Evolutionary conservation across 2,329 filamentous ascomycete genomes (phyloP).

Genomic region (Rutstroemia sp.): DNA sequence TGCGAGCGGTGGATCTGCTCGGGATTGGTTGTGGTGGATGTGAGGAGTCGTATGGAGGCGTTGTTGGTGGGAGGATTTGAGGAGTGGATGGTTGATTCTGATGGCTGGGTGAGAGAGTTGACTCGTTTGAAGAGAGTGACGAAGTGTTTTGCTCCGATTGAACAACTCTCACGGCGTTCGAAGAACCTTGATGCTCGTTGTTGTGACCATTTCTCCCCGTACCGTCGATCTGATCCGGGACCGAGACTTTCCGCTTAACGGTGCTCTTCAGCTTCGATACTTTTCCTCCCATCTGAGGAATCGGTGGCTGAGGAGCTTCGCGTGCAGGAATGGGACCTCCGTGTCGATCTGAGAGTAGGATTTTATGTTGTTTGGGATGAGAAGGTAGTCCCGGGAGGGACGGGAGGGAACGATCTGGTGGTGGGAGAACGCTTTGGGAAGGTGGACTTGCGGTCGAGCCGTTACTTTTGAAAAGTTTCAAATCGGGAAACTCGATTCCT

Average conservation of each 20-base stretch:
- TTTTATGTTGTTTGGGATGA: constrained; percentile 14
- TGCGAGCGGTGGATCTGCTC: constrained; percentile 18
- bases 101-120: too few relatives aligned
- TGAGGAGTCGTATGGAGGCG: constrained; percentile 15
- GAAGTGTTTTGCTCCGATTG: constrained; percentile 13
- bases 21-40: constrained; percentile 13
- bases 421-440: constrained; percentile 16
- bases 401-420: constrained; percentile 8
- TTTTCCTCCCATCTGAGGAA: constrained; percentile 25
- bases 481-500: constrained; percentile 22
- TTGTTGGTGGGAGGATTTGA: constrained; percentile 20
- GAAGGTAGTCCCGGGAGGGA: constrained; percentile 13
- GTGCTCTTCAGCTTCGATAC: constrained; percentile 25
- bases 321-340: constrained; percentile 24
- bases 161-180: constrained; percentile 23
- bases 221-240: constrained; percentile 11
- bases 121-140: too few relatives aligned
- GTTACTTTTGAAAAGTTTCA: constrained; percentile 27
- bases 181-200: not conserved
- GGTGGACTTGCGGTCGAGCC: constrained; percentile 25
- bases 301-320: constrained; percentile 24
- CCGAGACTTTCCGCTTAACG: constrained; percentile 16
- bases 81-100: constrained; percentile 12
- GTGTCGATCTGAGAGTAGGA: constrained; percentile 15
- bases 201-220: not conserved